A percentile compares a stretch with the other conserved stretches of the same genome.
Evolutionary conservation across 2,329 filamentous ascomycete species (phyloP).

Genomic region (Alternaria tenuissima): DNA sequence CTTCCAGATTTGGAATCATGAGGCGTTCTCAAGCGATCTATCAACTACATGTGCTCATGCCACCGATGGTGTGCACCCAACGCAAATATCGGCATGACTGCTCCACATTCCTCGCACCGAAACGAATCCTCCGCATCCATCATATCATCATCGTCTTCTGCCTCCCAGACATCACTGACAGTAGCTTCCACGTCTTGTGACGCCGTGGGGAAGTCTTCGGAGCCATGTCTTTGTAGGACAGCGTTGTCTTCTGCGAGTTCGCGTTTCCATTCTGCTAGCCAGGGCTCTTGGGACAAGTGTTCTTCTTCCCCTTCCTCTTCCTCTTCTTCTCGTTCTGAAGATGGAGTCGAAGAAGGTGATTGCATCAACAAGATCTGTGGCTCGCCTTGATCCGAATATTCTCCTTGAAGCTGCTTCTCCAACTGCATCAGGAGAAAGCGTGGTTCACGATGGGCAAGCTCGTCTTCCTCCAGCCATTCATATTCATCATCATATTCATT

Average conservation of each 20-base stretch:
- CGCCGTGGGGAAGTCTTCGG: constrained; percentile 43
- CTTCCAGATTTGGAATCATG: accelerated
- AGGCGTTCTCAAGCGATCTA: no score
- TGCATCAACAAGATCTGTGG: background rate
- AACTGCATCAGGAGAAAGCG: no score
- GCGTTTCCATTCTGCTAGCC: background rate
- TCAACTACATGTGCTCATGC: constrained; percentile 43
- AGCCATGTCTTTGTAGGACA: constrained; percentile 26
- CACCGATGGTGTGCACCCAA: constrained; percentile 65
- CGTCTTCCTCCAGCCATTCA: background rate
- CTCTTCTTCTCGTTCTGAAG: no score
- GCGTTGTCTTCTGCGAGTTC: background rate
- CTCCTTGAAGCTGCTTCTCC: background rate
- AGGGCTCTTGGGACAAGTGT: background rate
- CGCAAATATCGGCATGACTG: constrained; percentile 65
- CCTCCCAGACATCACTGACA: constrained; percentile 29
- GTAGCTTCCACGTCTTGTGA: constrained; percentile 32
- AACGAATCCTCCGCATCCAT: constrained; percentile 40
- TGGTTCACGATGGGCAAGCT: background rate
- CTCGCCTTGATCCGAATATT: background rate
- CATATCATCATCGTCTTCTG: constrained; percentile 47
- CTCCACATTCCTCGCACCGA: constrained; percentile 61
- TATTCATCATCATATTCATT: background rate
- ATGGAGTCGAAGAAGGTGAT: background rate
- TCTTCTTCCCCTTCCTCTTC: background rate